Evolutionary conservation across 768 basidiomycete genomes (phyloP), one percentile per base, ranked within the genome.

Genomic region (Russula vinacea): DNA sequence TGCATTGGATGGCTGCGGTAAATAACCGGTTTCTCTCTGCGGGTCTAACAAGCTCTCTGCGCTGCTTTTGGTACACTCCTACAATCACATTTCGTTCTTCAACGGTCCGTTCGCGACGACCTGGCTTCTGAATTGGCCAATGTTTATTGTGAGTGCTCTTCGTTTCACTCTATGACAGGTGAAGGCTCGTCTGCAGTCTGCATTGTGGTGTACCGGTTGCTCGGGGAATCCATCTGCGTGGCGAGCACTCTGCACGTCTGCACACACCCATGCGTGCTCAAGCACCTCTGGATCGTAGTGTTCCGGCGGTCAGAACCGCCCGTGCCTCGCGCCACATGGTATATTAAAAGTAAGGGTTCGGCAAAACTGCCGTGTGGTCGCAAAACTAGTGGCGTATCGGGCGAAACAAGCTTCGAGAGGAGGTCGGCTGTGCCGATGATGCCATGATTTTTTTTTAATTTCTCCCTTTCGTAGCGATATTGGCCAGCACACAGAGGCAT

Each of bases 1-100:
- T 64, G 63, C 47, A 60, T 64, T 58, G 47, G 53, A 49, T 49
- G 58, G 40, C 24, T 40, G 58, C 32, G 54, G 53, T 40, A 11
- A 45, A n/a, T 42, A 22, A 60, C 8, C 17, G 19, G 42, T 19
- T 7, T 44, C 42, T 17, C 35, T 5, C 35, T 10, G 35, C 35
- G 10, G 2, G 29, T 29, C 35, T 35, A 5, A 42, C 40, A 17
- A 13, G 40, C 11, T 40, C 40, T 14, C 14, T 42, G 40, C 40
- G 40, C 40, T 17, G 40, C 16, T 17, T 2, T 3, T 16, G 16
- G 40, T 17, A 17, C 11, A 47, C 45, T 24, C 22, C 22, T 22
- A 8, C 22, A 10, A 11, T 24, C 10, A 47, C 11, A 5, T 7
- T 35, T 35, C 35, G 29, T 29, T 29, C 29, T 29, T 29, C 35